phyloP scores from a whole-genome alignment of 2,329 filamentous ascomycete genomes.

The Botrytis byssoidea region DNA sequence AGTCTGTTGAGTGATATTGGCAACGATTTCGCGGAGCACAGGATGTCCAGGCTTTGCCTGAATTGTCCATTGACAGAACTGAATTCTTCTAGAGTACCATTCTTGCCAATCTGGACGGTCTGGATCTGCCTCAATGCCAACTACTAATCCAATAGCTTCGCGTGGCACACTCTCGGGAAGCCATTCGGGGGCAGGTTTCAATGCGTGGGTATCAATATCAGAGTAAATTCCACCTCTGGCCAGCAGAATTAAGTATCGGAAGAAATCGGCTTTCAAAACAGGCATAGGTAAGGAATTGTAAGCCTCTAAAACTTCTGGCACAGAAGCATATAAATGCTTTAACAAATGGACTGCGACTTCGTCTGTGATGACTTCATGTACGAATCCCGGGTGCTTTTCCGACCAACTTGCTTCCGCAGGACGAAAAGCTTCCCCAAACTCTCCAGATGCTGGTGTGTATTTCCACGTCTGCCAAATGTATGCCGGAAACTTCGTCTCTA shows the following conservation, averaged over 20 bases:
- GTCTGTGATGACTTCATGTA: conserved; percentile 97
- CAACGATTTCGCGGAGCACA: conserved; percentile 81
- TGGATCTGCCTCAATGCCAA: conserved; percentile 95
- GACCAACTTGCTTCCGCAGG: conserved; percentile 89
- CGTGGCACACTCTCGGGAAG: conserved; percentile 75
- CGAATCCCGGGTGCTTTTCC: conserved; percentile 80
- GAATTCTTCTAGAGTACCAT: conserved; percentile 94
- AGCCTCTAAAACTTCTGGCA: conserved; percentile 76
- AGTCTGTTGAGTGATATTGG: conserved; percentile 80
- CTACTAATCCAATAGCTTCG: conserved; percentile 76
- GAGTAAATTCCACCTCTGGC: conserved; percentile 81
- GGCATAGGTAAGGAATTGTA: conserved; percentile 71
- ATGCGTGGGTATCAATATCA: conserved; percentile 86
- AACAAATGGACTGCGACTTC: conserved; percentile 78
- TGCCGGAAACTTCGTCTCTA: conserved; percentile 84
- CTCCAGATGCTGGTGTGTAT: conserved; percentile 70
- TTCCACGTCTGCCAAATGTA: conserved; percentile 99
- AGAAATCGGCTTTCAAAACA: conserved; percentile 74
- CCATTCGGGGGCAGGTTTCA: conserved; percentile 85
- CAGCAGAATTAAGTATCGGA: conserved; percentile 69
- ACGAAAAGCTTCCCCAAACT: conserved; percentile 74
- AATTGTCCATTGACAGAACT: conserved; percentile 99
- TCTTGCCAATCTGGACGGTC: conserved; percentile 88
- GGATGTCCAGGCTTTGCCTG: conserved; percentile 94
- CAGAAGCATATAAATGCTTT: conserved; percentile 78